Base-by-base conservation (phyloP, 1,284 basidiomycete genomes). In the Ustilago cynodontis region DNA sequence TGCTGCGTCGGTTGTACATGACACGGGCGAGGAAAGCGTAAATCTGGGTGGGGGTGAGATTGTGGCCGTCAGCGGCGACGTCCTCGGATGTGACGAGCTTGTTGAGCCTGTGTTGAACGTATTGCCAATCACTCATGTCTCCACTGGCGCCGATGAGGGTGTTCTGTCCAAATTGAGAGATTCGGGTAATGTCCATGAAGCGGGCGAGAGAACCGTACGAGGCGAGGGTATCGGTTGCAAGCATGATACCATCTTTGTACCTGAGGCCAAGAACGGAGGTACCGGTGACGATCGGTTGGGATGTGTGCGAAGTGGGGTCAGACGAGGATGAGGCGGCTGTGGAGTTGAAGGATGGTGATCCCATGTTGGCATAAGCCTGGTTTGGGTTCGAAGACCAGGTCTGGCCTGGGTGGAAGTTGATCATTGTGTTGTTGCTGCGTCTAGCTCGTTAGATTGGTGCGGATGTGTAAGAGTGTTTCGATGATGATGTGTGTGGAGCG, bases 121-220 rank as follows among this genome's bases (percentile, higher is more conserved):
- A 93, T 87, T 99, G 97, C 88, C 94, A 98, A 88, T 99, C 97
- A 82, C 93, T 93, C 92, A 99, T 94, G 88, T 99, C 96, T 37
- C 96, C 97, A 37, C 93, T 91, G 1, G 94, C 96, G 18, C 94
- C 97, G 77, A 99, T 88, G 69, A 97, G 89, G 41, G 95, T 96
- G 70, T 82, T 76, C 35, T 89, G 88, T 7, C 95, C 95, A 33
- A 98, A 91, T 10, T 92, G 87, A 80, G 93, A 91, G 22, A 99
- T 90, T 86, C 96, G 93, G 80, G 93, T 91, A 67, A 99, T 89
- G 85, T 96, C 94, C 89, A 94, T 96, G 91, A 98, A 98, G 22
- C 96, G 92, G 2, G 97, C 95, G 49, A 99, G 91, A 8, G 95
- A 98, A 65, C 97, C 97, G 82, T 98, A 99, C 0, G 97, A 99